Percentiles rank a stretch among this genome's conserved stretches.
phyloP scores from a whole-genome alignment of 352 stramenopile genomes.

The Pythium phragmiticola region DNA sequence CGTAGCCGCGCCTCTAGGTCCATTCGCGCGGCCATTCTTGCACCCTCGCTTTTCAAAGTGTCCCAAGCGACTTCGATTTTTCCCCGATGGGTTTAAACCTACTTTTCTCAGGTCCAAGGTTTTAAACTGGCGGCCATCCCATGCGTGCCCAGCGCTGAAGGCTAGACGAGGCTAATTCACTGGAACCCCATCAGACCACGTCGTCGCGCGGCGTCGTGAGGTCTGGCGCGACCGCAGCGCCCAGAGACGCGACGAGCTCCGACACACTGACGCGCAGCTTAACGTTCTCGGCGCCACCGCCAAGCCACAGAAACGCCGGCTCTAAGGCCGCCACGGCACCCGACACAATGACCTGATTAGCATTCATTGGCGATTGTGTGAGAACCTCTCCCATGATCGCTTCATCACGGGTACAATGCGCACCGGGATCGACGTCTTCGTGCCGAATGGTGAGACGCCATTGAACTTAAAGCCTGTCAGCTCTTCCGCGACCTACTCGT shows the following conservation, averaged over 20 bases:
- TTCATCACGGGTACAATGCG: slow-evolving; percentile 2
- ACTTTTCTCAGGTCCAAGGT: slow-evolving; percentile 6
- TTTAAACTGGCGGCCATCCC: neutral
- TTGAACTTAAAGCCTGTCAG: slow-evolving; percentile 88
- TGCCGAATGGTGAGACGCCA: slow-evolving; percentile 79
- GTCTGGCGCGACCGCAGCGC: slow-evolving; percentile 48
- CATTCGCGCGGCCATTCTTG: slow-evolving; percentile 33
- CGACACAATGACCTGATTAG: slow-evolving; percentile 65
- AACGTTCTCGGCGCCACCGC: slow-evolving; percentile 67
- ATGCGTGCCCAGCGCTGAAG: neutral
- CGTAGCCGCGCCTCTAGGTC: slow-evolving; percentile 65
- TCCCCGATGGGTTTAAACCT: slow-evolving; percentile 21
- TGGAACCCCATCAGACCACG: slow-evolving; percentile 9
- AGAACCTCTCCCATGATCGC: neutral
- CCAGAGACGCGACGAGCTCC: slow-evolving; percentile 55
- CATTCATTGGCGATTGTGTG: neutral
- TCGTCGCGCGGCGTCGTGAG: slow-evolving; percentile 58
- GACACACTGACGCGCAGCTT: slow-evolving; percentile 77
- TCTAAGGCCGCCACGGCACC: slow-evolving; percentile 49
- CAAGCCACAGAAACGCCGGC: slow-evolving; percentile 76
- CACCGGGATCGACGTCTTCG: slow-evolving; percentile 69
- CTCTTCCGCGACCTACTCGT: slow-evolving; percentile 50
- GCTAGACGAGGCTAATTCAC: neutral
- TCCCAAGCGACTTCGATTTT: slow-evolving; percentile 6
- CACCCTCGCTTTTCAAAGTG: neutral